Evolutionary conservation across 306 rosid species (phyloP), one percentile per base, ranked within the genome.

Genomic region (Herpetospermum pedunculosum): DNA sequence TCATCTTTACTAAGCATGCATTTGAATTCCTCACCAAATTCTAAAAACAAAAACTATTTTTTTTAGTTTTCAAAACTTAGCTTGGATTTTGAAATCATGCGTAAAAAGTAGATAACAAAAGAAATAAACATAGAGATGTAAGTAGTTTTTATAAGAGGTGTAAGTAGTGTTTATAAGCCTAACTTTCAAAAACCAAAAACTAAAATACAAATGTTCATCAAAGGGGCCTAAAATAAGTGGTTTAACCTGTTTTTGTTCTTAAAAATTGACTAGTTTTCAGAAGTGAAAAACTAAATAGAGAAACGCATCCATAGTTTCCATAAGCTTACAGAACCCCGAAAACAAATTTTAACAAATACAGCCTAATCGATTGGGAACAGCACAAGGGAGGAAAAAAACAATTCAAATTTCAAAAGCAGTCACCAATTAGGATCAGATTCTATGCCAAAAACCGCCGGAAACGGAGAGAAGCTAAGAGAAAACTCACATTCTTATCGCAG

Each of bases 401-500:
- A 29, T 59, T 59, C 2, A 59, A 59, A 59, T 32, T 58, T 7
- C 67, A 55, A 59, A 59, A 15, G 13, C 2, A 59, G 67, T 30
- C 25, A 18, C 6, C 21, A 15, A 58, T 16, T 0, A 30, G 11
- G 13, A 2, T 30, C 41, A 59, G 38, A 32, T 28, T 28, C 60
- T 54, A 1, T 23, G 29, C 35, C 16, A 12, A 13, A 55, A 55
- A 55, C 35, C 26, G n/a, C 63, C 8, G 25, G 25, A 44, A 59
- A 69, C 34, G 11, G 5, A 8, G 35, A 74, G n/a, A 59, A 21
- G 15, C 38, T 38, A 6, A 28, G 2, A 23, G 15, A 57, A 57
- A 15, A 52, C 87, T 79, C 77, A 93, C 96, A 80, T 94, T 94
- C 81, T 91, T 94, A 80, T 94, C 97, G 75, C 97, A 94, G 15